Evolutionary conservation across 805 yeast species (phyloP), one percentile per base, ranked within the genome.

Genomic region (Starmerella sp.): DNA sequence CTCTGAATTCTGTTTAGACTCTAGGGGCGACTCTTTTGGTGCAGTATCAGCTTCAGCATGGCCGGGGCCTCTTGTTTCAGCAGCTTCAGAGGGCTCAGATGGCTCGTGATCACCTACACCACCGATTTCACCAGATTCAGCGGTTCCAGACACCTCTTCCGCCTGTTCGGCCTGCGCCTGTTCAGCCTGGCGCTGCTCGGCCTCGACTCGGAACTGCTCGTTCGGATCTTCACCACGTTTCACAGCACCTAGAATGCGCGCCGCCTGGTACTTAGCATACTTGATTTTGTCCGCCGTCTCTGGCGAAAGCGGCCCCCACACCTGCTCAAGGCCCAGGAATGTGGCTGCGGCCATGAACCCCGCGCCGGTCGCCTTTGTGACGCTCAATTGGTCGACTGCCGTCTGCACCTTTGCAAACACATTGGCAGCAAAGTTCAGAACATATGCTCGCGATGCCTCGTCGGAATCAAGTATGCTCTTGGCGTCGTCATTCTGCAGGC

Each of bases 251-350:
- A 82, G 64, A 31, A 83, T 81, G 39, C 85, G 68, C 7, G 79
- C 75, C 14, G 83, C 78, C 58, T 81, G 84, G 63, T 71, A 82
- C 65, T 82, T 82, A 14, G 85, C 78, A 60, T 78, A 84, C 63
- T 79, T 80, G 48, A 75, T 72, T 63, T 79, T 78, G 49, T 69
- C 68, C 37, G 61, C 52, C 4, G 67, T 39, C 44, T 65, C 83
- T 74, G 54, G 41, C 15, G 64, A 59, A 35, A 62, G 54, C 10
- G 55, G 60, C 6, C 57, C 60, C 59, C 68, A 59, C 45, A 73
- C 79, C 14, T 80, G 64, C 44, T 71, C 71, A 6, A 83, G 66
- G 28, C 75, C 77, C 56, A 78, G 72, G 59, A 84, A 82, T 44
- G 75, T 76, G 1, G 77, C 69, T 9, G 80, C 74, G 0, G 86